These are phyloP conservation scores for Fraxinus sp. DNA, from an alignment of 305 asterid genomes.

Conservation along the genomic window DNA sequence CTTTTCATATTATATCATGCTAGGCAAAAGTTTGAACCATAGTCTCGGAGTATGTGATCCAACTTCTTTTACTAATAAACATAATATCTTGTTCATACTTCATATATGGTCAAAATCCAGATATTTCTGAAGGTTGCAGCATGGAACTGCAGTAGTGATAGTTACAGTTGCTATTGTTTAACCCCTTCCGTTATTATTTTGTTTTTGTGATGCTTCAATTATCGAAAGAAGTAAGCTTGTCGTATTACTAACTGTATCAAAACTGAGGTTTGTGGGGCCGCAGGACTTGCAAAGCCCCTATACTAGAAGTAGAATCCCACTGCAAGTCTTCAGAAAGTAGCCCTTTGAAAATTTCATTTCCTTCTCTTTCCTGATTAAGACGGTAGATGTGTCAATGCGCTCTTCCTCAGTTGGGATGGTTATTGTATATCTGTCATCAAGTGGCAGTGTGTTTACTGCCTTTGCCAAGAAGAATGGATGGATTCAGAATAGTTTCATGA, in stretches of 20 bases:
- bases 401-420: slow-evolving; percentile 2
- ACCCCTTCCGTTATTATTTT: background rate
- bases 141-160: slow-evolving; percentile 11
- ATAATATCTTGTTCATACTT: background rate
- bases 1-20: background rate
- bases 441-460: slow-evolving; percentile 9
- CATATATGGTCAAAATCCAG: background rate
- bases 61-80: slow-evolving; percentile 1
- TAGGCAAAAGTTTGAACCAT: slow-evolving; percentile 5
- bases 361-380: slow-evolving; percentile 13
- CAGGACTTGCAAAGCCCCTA: slow-evolving; percentile 6
- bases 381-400: background rate
- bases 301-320: background rate
- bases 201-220: background rate
- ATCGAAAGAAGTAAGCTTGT: slow-evolving; percentile 5
- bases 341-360: background rate
- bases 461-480: slow-evolving; percentile 14
- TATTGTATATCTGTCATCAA: background rate
- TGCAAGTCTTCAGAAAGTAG: slow-evolving; percentile 10
- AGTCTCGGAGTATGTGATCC: background rate
- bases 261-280: background rate
- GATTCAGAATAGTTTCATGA: slow-evolving; percentile 14
- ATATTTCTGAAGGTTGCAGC: background rate
- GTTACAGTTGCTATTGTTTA: background rate
- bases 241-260: background rate